These are phyloP conservation scores for Aurifilum marmelostoma DNA, from an alignment of 2,329 filamentous ascomycete genomes.

Conservation along the genomic window DNA sequence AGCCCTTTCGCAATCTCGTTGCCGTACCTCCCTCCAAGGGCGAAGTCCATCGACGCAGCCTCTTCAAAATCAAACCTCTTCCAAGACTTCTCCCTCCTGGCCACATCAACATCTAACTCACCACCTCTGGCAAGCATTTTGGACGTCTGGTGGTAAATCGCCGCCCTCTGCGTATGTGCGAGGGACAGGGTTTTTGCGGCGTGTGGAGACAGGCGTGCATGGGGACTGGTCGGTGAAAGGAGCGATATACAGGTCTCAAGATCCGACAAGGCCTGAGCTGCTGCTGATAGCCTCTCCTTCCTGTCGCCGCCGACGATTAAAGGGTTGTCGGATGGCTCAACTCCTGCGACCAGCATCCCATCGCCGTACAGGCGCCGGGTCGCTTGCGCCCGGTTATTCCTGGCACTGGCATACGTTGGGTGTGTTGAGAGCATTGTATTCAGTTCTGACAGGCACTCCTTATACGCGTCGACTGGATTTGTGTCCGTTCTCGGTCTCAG, in stretches of 20 bases:
- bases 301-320: conserved; percentile 44
- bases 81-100: conserved; percentile 54
- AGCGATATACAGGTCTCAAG: conserved; percentile 62
- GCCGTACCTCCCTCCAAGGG: conserved; percentile 66
- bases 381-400: conserved; percentile 76
- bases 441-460: conserved; percentile 52
- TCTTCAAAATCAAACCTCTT: conserved; percentile 61
- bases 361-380: conserved; percentile 66
- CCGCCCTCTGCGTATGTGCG: conserved; percentile 72
- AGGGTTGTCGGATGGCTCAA: conserved; percentile 43
- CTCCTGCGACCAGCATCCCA: conserved; percentile 52
- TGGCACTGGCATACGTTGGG: conserved; percentile 71
- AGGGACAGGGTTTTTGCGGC: conserved; percentile 69
- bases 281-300: conserved; percentile 45
- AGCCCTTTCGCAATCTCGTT: conserved; percentile 67
- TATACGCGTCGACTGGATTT: conserved; percentile 52
- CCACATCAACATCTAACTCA: conserved; percentile 42
- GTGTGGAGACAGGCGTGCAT: conserved; percentile 62
- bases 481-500: conserved; percentile 41
- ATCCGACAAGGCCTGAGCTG: conserved; percentile 52
- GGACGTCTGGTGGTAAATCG: conserved; percentile 63
- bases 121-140: conserved; percentile 48
- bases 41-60: conserved; percentile 64
- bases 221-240: conserved; percentile 56
- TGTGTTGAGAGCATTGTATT: conserved; percentile 58